Evolutionary conservation across 2,329 filamentous ascomycete genomes (phyloP), one percentile per base, ranked within the genome.

Genomic region (Epichloe coenophiala): DNA sequence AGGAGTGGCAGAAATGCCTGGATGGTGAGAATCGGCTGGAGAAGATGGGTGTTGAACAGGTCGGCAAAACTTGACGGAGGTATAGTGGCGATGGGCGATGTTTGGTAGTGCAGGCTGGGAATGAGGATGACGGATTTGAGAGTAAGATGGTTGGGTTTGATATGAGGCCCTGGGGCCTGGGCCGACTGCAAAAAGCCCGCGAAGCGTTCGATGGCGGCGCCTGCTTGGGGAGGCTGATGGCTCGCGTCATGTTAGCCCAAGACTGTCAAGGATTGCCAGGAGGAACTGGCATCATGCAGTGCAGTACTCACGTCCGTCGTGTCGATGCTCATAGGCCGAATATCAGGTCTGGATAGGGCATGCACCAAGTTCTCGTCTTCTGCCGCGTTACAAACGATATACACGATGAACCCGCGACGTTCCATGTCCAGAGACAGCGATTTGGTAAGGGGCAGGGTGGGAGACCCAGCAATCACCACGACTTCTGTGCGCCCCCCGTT

Each of bases 401-500:
- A 98, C 51, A 97, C 88, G 54, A 97, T 86, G 65, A 94, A 97
- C 4, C 93, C 93, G 56, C 89, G 81, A 53, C 89, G 77, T 69
- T 97, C 93, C 57, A 98, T 73, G 62, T 98, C 93, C 45, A 90
- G 69, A 2, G 88, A 82, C 49, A 97, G 73, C 11, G 88, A 88
- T 60, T 83, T 84, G 6, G 88, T 91, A 61, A 96, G 75, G 15
- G 90, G 86, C 60, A 95, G 82, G 47, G 84, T 80, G 2, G 88
- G 86, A 19, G 88, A 89, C n/a, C 91, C 91, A 21, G 89, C 89
- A 55, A 97, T 78, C 31, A 97, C 86, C 63, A 81, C 72, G 5
- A 97, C 91, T 66, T 98, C 93, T 56, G 84, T 81, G 49, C 93
- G 78, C 4, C 87, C 88, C 93, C 93, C 93, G 68, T 88, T 95